Evolutionary conservation across 345 rosid genomes (phyloP).

Genomic region (Excoecaria cochinchinensis): DNA sequence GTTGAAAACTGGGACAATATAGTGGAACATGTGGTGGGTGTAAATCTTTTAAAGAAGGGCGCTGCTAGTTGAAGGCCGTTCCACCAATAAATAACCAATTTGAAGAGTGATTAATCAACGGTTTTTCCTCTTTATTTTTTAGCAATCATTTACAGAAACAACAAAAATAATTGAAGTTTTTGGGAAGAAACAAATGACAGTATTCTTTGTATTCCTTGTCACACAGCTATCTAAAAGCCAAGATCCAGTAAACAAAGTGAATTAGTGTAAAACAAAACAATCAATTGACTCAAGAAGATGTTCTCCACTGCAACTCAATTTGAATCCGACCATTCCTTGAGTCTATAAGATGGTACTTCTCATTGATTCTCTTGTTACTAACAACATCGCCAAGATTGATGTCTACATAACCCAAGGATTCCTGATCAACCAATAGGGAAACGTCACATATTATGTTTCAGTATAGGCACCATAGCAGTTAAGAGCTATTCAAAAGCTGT

Average conservation of each 20-base stretch:
- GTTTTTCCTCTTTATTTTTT: neutral
- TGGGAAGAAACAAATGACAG: neutral
- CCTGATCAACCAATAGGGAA: conserved; percentile 42
- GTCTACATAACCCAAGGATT: conserved; percentile 70
- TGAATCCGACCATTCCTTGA: conserved; percentile 83
- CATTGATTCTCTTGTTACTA: conserved; percentile 79
- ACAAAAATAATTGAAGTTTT: neutral
- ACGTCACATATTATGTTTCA: neutral
- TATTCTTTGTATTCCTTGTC: neutral
- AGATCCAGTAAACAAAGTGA: neutral
- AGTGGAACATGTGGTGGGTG: too few species aligned
- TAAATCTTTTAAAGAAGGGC: too few species aligned
- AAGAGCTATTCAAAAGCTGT: neutral
- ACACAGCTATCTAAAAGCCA: neutral
- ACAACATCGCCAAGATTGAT: conserved; percentile 74
- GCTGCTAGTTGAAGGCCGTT: too few species aligned
- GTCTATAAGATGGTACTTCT: conserved; percentile 88
- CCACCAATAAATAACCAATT: neutral
- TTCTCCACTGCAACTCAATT: conserved; percentile 88
- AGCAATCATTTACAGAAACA: conserved; percentile 4
- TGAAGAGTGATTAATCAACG: neutral
- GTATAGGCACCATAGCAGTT: neutral
- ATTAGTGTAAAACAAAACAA: neutral
- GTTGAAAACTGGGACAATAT: too few species aligned
- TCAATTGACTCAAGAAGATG: conserved; percentile 39